These are phyloP conservation scores for Lithospermum erythrorhizon DNA, from an alignment of 257 asterid species.

Conservation along the genomic window DNA sequence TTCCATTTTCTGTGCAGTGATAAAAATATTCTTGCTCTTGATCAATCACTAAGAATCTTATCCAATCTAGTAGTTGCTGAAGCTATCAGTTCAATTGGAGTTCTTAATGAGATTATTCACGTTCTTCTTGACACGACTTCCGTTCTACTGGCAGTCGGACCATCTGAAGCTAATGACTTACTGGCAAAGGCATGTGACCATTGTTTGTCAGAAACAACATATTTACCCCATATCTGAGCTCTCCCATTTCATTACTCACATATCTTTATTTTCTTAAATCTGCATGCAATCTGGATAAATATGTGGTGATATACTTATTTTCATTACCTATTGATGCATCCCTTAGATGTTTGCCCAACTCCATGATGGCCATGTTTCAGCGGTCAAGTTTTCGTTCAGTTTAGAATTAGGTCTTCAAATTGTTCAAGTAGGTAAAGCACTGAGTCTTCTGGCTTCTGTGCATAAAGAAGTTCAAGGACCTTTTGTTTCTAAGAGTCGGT, in stretches of 20 bases:
- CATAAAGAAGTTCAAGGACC: too few relatives aligned
- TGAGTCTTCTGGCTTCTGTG: not conserved
- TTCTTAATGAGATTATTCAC: conserved; percentile 54
- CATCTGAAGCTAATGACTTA: conserved; percentile 58
- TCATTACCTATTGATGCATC: not conserved
- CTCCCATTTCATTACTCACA: not conserved
- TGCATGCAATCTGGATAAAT: not conserved
- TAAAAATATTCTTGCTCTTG: conserved; percentile 44
- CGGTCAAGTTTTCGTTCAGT: too few relatives aligned
- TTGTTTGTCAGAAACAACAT: not conserved
- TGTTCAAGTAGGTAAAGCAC: not conserved
- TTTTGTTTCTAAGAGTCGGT: too few relatives aligned
- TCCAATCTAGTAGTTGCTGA: conserved; percentile 73
- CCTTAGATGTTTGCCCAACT: not conserved
- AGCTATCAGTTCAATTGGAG: conserved; percentile 58
- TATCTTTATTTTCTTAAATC: not conserved
- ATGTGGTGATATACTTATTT: not conserved
- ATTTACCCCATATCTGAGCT: not conserved
- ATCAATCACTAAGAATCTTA: conserved; percentile 80
- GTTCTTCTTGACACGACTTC: conserved; percentile 59
- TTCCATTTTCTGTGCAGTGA: conserved; percentile 40
- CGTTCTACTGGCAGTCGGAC: conserved; percentile 32
- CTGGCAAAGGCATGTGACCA: conserved; percentile 58
- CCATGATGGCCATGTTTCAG: not conserved
- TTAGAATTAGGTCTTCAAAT: not conserved